A percentile compares a stretch with the other conserved stretches of the same genome.
Conservation (phyloP, 2,329 filamentous ascomycete genomes). For the Colletotrichum sp. region DNA sequence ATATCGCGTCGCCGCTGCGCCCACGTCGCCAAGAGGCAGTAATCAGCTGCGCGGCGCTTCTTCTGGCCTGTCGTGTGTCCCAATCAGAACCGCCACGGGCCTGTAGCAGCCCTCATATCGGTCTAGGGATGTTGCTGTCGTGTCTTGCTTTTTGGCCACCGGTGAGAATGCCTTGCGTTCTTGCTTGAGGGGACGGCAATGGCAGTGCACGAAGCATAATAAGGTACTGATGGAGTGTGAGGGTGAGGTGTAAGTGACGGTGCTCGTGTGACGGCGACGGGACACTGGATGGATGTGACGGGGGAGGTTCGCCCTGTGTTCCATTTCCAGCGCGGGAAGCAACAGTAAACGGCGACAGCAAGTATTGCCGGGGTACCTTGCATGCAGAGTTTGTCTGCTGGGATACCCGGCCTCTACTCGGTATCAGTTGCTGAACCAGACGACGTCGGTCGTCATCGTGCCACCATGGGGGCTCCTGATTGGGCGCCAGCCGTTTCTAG, state of each 20-base stretch:
- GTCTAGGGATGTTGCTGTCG: neutral
- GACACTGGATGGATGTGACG: neutral
- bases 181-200: neutral
- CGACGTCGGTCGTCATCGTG: constrained; percentile 8
- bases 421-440: neutral
- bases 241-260: neutral
- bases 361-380: constrained; percentile 16
- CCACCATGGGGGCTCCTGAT: neutral
- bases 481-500: neutral
- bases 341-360: neutral
- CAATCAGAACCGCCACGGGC: neutral
- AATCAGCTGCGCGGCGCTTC: neutral
- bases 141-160: neutral
- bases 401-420: neutral
- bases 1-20: constrained; percentile 4
- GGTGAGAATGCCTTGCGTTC: neutral
- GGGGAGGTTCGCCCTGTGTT: neutral
- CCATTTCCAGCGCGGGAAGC: neutral
- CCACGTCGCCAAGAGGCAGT: constrained; percentile 1
- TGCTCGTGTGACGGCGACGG: neutral
- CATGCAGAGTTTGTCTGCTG: constrained; percentile 10
- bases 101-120: neutral
- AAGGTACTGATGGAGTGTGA: neutral
- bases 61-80: neutral
- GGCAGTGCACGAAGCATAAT: neutral